Evolutionary conservation across 2,329 filamentous ascomycete genomes (phyloP).

Genomic region (Colletotrichum theobromicola): DNA sequence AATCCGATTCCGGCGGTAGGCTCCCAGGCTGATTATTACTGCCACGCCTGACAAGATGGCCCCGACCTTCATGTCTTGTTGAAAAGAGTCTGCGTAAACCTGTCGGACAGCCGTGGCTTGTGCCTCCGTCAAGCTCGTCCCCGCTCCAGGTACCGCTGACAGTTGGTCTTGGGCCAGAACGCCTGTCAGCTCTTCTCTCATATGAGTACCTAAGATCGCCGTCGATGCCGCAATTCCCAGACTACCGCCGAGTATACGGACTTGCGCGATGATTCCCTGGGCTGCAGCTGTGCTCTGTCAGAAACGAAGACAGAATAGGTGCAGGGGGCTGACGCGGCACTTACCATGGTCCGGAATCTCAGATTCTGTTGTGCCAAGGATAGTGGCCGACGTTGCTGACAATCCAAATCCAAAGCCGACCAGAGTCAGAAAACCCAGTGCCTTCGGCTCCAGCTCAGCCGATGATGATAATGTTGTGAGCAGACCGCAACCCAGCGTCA

Average conservation of each 20-base stretch:
- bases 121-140: slow-evolving; percentile 26
- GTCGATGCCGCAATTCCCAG: slow-evolving; percentile 60
- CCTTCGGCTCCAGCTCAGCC: slow-evolving; percentile 45
- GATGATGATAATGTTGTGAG: slow-evolving; percentile 39
- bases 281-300: slow-evolving; percentile 45
- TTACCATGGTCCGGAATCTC: slow-evolving; percentile 51
- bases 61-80: slow-evolving; percentile 51
- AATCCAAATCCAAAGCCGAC: slow-evolving; percentile 60
- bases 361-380: slow-evolving; percentile 47
- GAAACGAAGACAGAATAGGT: not conserved
- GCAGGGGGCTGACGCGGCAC: slow-evolving; percentile 12
- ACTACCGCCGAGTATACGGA: slow-evolving; percentile 58
- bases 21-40: slow-evolving; percentile 43
- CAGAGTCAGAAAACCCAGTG: slow-evolving; percentile 54
- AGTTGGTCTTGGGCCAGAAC: slow-evolving; percentile 32
- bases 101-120: slow-evolving; percentile 38
- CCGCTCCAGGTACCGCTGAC: slow-evolving; percentile 26
- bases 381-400: slow-evolving; percentile 51
- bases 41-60: slow-evolving; percentile 44
- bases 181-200: slow-evolving; percentile 31
- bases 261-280: slow-evolving; percentile 58
- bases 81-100: slow-evolving; percentile 50
- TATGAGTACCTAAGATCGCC: slow-evolving; percentile 43
- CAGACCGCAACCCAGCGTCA: slow-evolving; percentile 52
- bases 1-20: slow-evolving; percentile 39